These are phyloP conservation scores for Kodamaea plutei DNA, from an alignment of 1,139 yeast species.

Conservation along the genomic window DNA sequence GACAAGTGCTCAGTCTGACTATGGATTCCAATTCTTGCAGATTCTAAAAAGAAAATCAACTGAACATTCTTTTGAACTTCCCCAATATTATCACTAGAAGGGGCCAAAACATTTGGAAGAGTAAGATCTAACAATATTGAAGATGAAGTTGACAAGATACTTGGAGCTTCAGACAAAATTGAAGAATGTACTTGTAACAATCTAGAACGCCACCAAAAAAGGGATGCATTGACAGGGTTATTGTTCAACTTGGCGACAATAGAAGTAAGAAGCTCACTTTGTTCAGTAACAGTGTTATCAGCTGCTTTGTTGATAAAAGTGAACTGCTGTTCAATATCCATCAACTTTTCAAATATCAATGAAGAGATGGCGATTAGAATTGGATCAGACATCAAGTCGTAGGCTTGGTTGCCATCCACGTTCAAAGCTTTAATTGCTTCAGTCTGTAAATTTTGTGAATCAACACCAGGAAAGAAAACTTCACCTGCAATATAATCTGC, in stretches of 20 bases:
- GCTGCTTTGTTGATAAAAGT: conserved; percentile 23
- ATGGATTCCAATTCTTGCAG: conserved; percentile 58
- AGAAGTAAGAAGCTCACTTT: conserved; percentile 17
- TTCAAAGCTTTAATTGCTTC: conserved; percentile 40
- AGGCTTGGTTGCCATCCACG: conserved; percentile 61
- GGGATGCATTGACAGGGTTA: conserved; percentile 40
- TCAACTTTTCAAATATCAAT: conserved; percentile 48
- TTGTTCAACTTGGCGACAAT: conserved; percentile 9
- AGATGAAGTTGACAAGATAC: conserved; percentile 39
- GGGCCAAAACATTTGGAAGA: conserved; percentile 27
- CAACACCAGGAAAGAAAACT: conserved; percentile 28
- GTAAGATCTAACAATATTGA: conserved; percentile 34
- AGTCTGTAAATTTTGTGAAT: conserved; percentile 24
- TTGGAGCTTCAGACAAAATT: conserved; percentile 55
- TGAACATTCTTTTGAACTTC: conserved; percentile 35
- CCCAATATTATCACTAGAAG: conserved; percentile 22
- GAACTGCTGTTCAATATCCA: conserved; percentile 25
- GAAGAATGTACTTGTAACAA: conserved; percentile 60
- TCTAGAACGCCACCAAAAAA: conserved; percentile 73
- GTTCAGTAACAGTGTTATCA: conserved; percentile 17
- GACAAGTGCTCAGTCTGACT: conserved; percentile 58
- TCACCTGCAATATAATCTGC: conserved; percentile 35
- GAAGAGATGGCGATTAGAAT: conserved; percentile 46
- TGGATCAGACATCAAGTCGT: conserved; percentile 57
- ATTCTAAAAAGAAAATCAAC: conserved; percentile 57